Evolutionary conservation across 2,329 filamentous ascomycete species (phyloP).

Genomic region (Coleophoma cylindrospora): DNA sequence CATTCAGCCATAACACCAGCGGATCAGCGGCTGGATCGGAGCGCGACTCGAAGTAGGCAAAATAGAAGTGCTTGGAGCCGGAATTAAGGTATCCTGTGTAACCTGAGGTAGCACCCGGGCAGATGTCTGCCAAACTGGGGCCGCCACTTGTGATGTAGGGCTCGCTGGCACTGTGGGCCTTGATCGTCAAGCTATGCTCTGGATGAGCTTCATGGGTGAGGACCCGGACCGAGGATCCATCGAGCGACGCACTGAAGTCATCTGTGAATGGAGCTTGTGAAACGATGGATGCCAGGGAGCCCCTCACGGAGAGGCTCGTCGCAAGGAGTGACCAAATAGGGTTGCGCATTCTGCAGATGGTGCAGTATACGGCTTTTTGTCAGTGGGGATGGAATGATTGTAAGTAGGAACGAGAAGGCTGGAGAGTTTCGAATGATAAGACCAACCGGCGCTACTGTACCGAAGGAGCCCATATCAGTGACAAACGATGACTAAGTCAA

Average conservation of each 20-base stretch:
- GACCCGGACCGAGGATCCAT: constrained; percentile 5
- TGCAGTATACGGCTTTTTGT: background rate
- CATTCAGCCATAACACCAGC: constrained; percentile 23
- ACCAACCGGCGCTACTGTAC: too few species aligned
- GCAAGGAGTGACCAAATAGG: background rate
- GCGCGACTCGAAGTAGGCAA: constrained; percentile 16
- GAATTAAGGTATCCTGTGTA: constrained; percentile 16
- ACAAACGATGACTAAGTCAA: too few species aligned
- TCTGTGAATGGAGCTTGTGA: constrained; percentile 1
- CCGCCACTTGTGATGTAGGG: constrained; percentile 3
- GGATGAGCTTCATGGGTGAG: constrained; percentile 17
- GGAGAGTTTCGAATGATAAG: background rate
- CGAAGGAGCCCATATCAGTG: too few species aligned
- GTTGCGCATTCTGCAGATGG: background rate
- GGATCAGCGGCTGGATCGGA: constrained; percentile 1
- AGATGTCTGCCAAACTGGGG: constrained; percentile 9
- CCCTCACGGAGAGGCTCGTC: background rate
- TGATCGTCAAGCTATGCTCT: constrained; percentile 15
- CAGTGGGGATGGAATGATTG: too few species aligned
- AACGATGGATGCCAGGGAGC: background rate
- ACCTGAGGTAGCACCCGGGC: constrained; percentile 14
- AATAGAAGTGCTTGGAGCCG: constrained; percentile 15
- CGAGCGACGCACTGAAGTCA: background rate
- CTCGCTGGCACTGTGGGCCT: constrained; percentile 3
- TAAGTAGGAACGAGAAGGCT: background rate